Conservation (phyloP, 108 stramenopile genomes). For the Skeletonema costatum region DNA sequence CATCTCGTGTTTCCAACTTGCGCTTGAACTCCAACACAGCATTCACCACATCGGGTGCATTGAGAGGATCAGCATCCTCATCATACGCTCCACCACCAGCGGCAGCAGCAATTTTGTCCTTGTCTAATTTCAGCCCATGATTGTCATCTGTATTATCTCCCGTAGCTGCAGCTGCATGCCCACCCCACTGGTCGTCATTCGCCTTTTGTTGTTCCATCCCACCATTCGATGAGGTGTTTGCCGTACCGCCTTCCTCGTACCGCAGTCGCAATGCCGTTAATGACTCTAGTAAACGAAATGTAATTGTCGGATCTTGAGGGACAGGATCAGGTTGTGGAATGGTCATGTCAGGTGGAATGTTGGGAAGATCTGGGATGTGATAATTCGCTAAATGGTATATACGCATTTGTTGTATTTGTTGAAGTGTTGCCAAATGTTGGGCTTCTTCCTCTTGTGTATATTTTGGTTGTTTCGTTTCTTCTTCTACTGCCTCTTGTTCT, state of each 20-base stretch:
- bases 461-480: background rate
- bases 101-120: conserved; percentile 47
- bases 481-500: background rate
- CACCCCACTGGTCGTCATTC: conserved; percentile 28
- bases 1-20: conserved; percentile 51
- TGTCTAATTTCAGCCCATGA: conserved; percentile 25
- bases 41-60: conserved; percentile 75
- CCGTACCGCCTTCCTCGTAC: conserved; percentile 6
- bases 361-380: conserved; percentile 35
- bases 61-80: conserved; percentile 83
- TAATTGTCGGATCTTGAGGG: conserved; percentile 30
- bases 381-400: conserved; percentile 33
- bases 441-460: conserved; percentile 18
- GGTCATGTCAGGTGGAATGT: conserved; percentile 43
- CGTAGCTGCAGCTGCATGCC: conserved; percentile 32
- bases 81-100: conserved; percentile 69
- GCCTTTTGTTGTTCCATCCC: background rate
- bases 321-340: conserved; percentile 27
- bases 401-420: conserved; percentile 4
- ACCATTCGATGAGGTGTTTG: background rate
- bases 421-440: conserved; percentile 30
- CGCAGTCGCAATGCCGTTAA: conserved; percentile 29
- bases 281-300: conserved; percentile 26
- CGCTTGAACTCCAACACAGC: conserved; percentile 79
- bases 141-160: conserved; percentile 5